Evolutionary conservation across 345 rosid species (phyloP).

Genomic region (Lagerstroemia speciosa): DNA sequence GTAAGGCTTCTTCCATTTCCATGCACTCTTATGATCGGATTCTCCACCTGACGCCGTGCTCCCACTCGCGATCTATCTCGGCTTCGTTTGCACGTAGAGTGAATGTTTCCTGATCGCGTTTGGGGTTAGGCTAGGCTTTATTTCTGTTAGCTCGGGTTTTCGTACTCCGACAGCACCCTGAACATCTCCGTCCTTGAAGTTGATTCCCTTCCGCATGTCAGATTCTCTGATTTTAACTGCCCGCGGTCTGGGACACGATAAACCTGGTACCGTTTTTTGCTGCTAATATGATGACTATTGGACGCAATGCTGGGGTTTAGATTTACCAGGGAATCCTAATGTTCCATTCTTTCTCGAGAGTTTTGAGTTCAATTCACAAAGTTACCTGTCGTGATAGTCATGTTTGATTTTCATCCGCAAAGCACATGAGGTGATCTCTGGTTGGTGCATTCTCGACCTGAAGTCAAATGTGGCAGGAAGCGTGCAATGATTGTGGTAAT

Average conservation of each 20-base stretch:
- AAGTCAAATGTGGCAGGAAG: not conserved
- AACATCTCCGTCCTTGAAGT: not conserved
- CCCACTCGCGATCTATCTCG: not conserved
- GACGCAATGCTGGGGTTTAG: not conserved
- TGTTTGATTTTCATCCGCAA: not conserved
- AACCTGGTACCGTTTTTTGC: not conserved
- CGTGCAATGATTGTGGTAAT: not conserved
- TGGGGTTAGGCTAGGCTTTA: not conserved
- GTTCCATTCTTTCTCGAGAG: not conserved
- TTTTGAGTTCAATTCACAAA: not conserved
- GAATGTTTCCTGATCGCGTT: not conserved
- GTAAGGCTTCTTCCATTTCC: not conserved
- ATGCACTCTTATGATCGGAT: not conserved
- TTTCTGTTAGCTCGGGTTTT: too few relatives aligned
- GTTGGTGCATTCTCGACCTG: not conserved
- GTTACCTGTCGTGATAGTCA: not conserved
- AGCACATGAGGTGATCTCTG: not conserved
- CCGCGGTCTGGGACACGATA: not conserved
- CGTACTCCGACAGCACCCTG: too few relatives aligned
- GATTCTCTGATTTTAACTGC: not conserved
- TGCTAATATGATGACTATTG: not conserved
- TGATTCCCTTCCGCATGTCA: not conserved
- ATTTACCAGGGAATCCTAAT: not conserved
- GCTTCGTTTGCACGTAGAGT: not conserved
- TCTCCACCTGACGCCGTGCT: not conserved